phyloP scores from a whole-genome alignment of 768 basidiomycete genomes.

The Auriscalpium vulgare region DNA sequence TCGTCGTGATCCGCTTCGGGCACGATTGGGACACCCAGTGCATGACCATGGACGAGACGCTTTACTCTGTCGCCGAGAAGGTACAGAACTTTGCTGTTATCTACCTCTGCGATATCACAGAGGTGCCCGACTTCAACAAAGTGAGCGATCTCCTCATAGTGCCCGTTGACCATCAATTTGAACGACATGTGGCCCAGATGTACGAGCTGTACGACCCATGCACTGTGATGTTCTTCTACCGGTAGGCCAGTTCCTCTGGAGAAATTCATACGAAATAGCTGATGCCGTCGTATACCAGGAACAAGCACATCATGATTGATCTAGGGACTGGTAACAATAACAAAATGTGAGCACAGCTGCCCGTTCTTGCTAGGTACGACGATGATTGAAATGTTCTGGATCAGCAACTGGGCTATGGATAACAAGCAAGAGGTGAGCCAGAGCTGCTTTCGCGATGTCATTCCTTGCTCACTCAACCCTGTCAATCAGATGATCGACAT shows the following conservation, averaged over 20 bases:
- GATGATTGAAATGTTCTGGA: not conserved
- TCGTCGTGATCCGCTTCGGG: constrained; percentile 92
- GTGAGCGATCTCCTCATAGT: constrained; percentile 30
- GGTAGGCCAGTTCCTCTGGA: constrained; percentile 40
- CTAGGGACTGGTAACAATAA: constrained; percentile 99
- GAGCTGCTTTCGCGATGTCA: not conserved
- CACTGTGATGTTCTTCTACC: constrained; percentile 98
- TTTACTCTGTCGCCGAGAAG: constrained; percentile 87
- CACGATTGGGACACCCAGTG: constrained; percentile 91
- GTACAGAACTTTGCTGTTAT: constrained; percentile 99
- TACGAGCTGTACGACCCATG: constrained; percentile 97
- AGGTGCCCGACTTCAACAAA: constrained; percentile 99
- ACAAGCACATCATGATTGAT: constrained; percentile 99
- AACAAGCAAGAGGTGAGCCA: constrained; percentile 88
- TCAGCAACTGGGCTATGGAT: constrained; percentile 97
- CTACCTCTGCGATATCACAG: constrained; percentile 90
- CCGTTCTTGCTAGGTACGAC: not conserved
- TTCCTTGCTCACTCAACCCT: not conserved
- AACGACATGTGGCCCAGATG: constrained; percentile 53
- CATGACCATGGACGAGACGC: constrained; percentile 99
- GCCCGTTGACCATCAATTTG: not conserved
- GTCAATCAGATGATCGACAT: constrained; percentile 81
- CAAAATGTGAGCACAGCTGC: constrained; percentile 69
- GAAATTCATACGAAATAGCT: not conserved
- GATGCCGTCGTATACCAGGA: constrained; percentile 39